These are phyloP conservation scores for Sporothrix schenckii DNA, from an alignment of 2,329 filamentous ascomycete genomes.

Conservation along the genomic window DNA sequence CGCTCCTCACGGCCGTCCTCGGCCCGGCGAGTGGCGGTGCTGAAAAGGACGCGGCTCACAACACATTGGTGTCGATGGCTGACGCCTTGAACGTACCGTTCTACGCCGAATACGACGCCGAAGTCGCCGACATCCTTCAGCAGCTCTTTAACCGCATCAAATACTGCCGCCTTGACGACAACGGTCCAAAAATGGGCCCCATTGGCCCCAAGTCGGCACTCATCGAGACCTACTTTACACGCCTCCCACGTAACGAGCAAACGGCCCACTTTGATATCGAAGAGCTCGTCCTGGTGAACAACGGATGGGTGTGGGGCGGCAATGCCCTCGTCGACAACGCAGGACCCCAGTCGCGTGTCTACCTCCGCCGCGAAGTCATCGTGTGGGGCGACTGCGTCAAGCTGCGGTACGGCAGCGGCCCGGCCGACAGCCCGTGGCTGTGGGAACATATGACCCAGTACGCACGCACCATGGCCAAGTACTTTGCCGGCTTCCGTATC, in stretches of 20 bases:
- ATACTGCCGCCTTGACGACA: constrained; percentile 88
- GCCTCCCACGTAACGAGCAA: constrained; percentile 75
- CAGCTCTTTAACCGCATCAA: constrained; percentile 94
- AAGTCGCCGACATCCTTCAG: constrained; percentile 79
- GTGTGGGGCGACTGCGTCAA: constrained; percentile 99
- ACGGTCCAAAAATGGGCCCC: constrained; percentile 83
- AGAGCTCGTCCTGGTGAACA: constrained; percentile 84
- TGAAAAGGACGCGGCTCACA: constrained; percentile 52
- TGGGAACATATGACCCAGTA: constrained; percentile 98
- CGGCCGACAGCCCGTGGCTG: constrained; percentile 85
- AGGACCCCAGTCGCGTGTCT: constrained; percentile 85
- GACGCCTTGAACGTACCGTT: constrained; percentile 85
- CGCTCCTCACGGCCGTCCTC: constrained; percentile 66
- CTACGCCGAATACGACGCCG: constrained; percentile 89
- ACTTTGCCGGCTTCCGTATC: constrained; percentile 93
- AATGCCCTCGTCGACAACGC: constrained; percentile 94
- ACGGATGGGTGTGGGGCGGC: constrained; percentile 98
- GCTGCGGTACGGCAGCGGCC: constrained; percentile 79
- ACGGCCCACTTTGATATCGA: constrained; percentile 73
- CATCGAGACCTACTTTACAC: constrained; percentile 93
- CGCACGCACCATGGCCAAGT: constrained; percentile 87
- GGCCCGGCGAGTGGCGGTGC: constrained; percentile 63
- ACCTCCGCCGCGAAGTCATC: constrained; percentile 93
- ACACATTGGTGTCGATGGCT: constrained; percentile 65
- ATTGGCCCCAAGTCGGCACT: constrained; percentile 78